Conservation (phyloP, 1,139 yeast species). For the Nakaseomyces sp. region DNA sequence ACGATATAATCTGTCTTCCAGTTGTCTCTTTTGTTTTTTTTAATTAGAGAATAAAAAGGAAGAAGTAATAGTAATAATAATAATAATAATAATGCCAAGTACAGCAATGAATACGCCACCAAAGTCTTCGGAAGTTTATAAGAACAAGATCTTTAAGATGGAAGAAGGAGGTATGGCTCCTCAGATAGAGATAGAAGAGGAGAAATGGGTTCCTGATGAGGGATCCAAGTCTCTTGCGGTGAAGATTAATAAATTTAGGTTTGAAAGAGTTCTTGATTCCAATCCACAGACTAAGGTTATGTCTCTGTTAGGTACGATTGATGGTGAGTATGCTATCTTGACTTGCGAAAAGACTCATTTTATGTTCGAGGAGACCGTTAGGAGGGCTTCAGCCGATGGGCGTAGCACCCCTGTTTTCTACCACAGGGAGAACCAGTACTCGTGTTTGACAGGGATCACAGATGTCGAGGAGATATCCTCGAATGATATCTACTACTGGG, state of each 20-base stretch:
- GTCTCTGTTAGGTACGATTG: conserved; percentile 58
- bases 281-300: conserved; percentile 60
- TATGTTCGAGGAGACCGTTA: conserved; percentile 24
- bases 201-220: conserved; percentile 6
- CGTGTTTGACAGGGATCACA: conserved; percentile 28
- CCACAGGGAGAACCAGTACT: conserved; percentile 21
- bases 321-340: conserved; percentile 54
- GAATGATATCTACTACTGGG: conserved; percentile 86
- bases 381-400: conserved; percentile 20
- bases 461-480: conserved; percentile 41
- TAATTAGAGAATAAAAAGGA: no score
- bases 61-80: no score
- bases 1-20: no score
- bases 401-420: conserved; percentile 18
- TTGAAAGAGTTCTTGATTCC: conserved; percentile 38
- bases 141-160: conserved; percentile 3
- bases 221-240: conserved; percentile 1
- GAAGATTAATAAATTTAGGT: conserved; percentile 33
- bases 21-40: no score
- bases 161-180: neutral
- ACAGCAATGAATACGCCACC: conserved; percentile 6
- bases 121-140: neutral
- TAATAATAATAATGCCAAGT: neutral
- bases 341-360: conserved; percentile 68
- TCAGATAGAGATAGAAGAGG: neutral